These are phyloP conservation scores for Syzygium oleosum DNA, from an alignment of 345 rosid species.

Conservation along the genomic window DNA sequence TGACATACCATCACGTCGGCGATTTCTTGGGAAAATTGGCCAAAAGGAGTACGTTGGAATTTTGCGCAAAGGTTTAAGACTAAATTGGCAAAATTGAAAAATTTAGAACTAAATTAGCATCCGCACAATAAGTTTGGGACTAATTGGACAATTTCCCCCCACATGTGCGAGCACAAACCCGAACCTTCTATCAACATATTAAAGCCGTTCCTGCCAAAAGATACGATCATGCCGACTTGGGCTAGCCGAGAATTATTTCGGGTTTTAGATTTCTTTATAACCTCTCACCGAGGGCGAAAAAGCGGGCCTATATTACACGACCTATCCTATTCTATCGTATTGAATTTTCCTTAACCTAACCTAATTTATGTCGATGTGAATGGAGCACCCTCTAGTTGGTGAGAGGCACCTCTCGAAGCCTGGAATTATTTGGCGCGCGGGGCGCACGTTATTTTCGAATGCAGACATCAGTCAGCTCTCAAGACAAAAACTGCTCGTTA, in stretches of 20 bases:
- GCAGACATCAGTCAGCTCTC: not conserved
- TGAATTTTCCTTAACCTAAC: not conserved
- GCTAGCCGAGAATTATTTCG: not conserved
- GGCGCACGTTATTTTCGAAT: not conserved
- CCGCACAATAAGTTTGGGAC: not conserved
- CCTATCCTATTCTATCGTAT: not conserved
- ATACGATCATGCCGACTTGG: not conserved
- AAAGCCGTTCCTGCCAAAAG: not conserved
- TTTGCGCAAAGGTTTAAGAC: accelerated
- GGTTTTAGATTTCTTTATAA: not conserved
- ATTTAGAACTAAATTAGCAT: not conserved
- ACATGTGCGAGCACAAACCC: not conserved
- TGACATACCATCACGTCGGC: no score
- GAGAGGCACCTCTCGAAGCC: not conserved
- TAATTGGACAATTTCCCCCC: not conserved
- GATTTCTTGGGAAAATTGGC: not conserved
- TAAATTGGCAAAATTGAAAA: not conserved
- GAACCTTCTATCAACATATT: no score
- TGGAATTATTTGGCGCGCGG: not conserved
- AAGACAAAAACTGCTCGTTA: not conserved
- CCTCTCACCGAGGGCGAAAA: not conserved
- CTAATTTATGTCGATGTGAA: not conserved
- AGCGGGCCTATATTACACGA: not conserved
- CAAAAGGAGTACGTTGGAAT: not conserved
- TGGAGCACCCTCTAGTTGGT: not conserved